Evolutionary conservation across 1,284 basidiomycete species (phyloP).

Genomic region (Amylostereum chailletii): DNA sequence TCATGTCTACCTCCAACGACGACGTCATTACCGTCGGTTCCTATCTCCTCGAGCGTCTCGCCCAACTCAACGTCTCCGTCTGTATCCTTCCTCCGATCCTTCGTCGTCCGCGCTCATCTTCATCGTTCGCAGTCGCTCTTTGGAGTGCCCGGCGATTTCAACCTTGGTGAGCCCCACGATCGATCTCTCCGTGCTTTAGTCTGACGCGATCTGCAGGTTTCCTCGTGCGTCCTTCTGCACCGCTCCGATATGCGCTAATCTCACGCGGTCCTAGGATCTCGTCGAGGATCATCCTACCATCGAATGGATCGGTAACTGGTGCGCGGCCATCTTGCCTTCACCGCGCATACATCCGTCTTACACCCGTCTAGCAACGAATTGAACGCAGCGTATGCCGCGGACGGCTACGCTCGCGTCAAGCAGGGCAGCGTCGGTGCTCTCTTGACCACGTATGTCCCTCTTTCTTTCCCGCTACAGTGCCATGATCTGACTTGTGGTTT

Average conservation of each 20-base stretch:
- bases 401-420: constrained; percentile 88
- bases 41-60: constrained; percentile 66
- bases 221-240: constrained; percentile 32
- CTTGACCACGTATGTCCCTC: constrained; percentile 55
- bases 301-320: constrained; percentile 90
- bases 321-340: constrained; percentile 6
- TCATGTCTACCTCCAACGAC: constrained; percentile 5
- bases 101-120: constrained; percentile 8
- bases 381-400: constrained; percentile 86
- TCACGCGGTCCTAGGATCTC: constrained; percentile 48
- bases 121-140: constrained; percentile 52
- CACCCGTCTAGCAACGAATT: constrained; percentile 62
- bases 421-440: constrained; percentile 65
- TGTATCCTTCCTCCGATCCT: constrained; percentile 15
- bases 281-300: constrained; percentile 77
- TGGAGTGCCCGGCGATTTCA: constrained; percentile 91
- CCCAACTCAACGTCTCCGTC: constrained; percentile 59
- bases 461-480: neutral
- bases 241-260: neutral
- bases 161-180: constrained; percentile 44
- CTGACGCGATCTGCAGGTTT: constrained; percentile 26
- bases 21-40: constrained; percentile 51
- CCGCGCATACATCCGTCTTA: neutral
- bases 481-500: constrained; percentile 4
- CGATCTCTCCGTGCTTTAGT: neutral